A percentile compares a stretch with the other conserved stretches of the same genome.
Conservation (phyloP, 352 stramenopile species). For the Pythium sukuiense region DNA sequence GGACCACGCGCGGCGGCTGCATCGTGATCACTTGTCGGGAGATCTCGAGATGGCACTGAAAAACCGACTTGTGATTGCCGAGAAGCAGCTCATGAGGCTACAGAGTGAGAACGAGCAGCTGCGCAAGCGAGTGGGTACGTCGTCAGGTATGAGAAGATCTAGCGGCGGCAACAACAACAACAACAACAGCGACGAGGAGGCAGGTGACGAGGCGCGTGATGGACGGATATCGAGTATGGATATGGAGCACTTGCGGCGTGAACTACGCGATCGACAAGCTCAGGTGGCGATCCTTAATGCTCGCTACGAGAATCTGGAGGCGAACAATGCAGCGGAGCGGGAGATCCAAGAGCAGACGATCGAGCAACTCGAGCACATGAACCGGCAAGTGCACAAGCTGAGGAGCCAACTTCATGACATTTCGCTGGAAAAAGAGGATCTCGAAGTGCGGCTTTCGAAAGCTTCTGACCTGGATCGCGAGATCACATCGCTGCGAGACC, state of each 20-base stretch:
- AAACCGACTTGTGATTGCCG: constrained; percentile 58
- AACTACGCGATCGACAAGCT: constrained; percentile 79
- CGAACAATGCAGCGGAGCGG: constrained; percentile 71
- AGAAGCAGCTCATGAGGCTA: constrained; percentile 70
- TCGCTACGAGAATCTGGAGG: constrained; percentile 88
- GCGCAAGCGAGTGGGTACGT: constrained; percentile 6
- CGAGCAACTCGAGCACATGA: constrained; percentile 89
- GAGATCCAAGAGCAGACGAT: constrained; percentile 91
- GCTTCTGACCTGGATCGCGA: constrained; percentile 81
- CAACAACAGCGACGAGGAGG: constrained; percentile 35
- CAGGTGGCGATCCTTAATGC: constrained; percentile 86
- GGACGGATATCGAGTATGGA: constrained; percentile 24
- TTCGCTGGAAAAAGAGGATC: constrained; percentile 74
- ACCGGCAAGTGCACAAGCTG: constrained; percentile 89
- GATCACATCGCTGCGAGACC: constrained; percentile 61
- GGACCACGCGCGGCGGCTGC: constrained; percentile 44
- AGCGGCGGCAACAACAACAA: constrained; percentile 38
- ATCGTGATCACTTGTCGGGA: constrained; percentile 49
- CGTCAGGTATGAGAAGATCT: background rate
- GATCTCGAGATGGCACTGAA: constrained; percentile 77
- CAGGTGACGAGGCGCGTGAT: constrained; percentile 24
- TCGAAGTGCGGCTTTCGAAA: constrained; percentile 63
- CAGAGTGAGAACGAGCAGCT: constrained; percentile 74
- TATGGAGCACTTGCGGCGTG: constrained; percentile 60
- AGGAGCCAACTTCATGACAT: constrained; percentile 79